Evolutionary conservation across 345 rosid species (phyloP).

Genomic region (Salix koriyanagi): DNA sequence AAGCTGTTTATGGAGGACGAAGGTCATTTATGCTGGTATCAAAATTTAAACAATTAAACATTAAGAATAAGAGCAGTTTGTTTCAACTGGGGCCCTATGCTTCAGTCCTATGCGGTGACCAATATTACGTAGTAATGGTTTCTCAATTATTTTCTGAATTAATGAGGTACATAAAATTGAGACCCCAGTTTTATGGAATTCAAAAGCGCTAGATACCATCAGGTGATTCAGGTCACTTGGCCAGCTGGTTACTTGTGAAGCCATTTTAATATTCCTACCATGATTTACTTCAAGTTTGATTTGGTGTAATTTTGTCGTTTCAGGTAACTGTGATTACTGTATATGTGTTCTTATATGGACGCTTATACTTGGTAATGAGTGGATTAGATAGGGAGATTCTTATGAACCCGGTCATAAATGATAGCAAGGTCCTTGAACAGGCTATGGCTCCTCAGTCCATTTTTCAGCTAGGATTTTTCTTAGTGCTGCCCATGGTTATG

Average conservation of each 20-base stretch:
- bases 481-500: conserved; percentile 93
- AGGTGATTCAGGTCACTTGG: neutral
- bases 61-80: neutral
- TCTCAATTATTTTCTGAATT: neutral
- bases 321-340: conserved; percentile 85
- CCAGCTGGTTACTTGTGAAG: neutral
- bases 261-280: neutral
- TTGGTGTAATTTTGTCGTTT: conserved; percentile 18
- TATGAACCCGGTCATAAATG: conserved; percentile 46
- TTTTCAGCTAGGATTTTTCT: conserved; percentile 77
- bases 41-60: neutral
- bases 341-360: conserved; percentile 89
- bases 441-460: conserved; percentile 79
- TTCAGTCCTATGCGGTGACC: neutral
- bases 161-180: neutral
- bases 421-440: conserved; percentile 77
- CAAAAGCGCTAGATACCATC: neutral
- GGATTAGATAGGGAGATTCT: conserved; percentile 70
- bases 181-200: neutral
- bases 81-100: neutral
- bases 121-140: neutral
- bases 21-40: neutral
- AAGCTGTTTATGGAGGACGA: neutral
- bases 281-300: neutral
- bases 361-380: conserved; percentile 83